These are phyloP conservation scores for Cucurbita ficifolia DNA, from an alignment of 306 rosid species.

Conservation along the genomic window DNA sequence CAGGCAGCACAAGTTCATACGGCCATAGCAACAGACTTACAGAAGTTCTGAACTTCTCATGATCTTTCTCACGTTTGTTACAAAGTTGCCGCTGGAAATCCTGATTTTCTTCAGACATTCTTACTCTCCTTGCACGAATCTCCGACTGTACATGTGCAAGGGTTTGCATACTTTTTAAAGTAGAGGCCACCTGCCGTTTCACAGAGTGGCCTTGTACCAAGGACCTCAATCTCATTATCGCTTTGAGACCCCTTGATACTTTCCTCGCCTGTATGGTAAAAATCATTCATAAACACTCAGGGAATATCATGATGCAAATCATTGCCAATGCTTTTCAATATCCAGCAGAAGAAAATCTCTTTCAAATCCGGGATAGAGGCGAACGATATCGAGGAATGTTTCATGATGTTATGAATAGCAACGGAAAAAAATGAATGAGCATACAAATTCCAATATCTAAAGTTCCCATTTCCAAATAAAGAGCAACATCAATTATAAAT, in stretches of 20 bases:
- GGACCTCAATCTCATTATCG: conserved; percentile 64
- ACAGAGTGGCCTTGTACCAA: conserved; percentile 74
- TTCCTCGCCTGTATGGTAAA: conserved; percentile 57
- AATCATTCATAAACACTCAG: neutral
- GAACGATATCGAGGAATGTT: neutral
- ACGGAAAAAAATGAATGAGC: conserved; percentile 10
- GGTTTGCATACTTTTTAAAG: conserved; percentile 85
- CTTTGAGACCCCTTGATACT: conserved; percentile 76
- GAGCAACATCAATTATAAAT: neutral
- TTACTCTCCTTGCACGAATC: conserved; percentile 67
- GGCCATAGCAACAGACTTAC: neutral
- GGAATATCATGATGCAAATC: neutral
- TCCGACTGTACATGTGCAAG: conserved; percentile 81
- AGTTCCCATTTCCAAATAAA: neutral
- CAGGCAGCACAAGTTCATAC: neutral
- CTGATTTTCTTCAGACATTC: conserved; percentile 89
- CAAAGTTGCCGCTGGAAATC: conserved; percentile 78
- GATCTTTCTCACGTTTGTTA: conserved; percentile 73
- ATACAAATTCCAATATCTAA: neutral
- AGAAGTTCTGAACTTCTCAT: conserved; percentile 52
- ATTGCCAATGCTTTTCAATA: neutral
- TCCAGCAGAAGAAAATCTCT: neutral
- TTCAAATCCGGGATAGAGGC: neutral
- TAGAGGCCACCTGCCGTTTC: conserved; percentile 75
- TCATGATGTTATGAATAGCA: neutral